Evolutionary conservation across 2,329 filamentous ascomycete genomes (phyloP).

Genomic region (Pestalotiopsis sp.): DNA sequence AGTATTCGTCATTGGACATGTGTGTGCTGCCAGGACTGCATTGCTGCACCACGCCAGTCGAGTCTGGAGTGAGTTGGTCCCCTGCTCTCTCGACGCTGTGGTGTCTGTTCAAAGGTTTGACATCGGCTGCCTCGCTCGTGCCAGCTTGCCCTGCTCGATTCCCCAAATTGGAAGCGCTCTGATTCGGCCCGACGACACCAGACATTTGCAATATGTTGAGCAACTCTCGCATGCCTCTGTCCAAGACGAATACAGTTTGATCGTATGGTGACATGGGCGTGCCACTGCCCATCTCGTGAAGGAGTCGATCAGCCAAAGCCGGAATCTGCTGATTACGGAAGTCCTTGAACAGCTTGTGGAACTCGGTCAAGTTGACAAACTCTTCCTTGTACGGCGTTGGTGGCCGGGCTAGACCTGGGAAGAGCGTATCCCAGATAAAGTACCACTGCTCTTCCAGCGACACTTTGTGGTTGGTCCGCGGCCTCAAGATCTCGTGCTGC

Average conservation of each 20-base stretch:
- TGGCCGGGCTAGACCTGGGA: neutral
- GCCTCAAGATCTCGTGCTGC: neutral
- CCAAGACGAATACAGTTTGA: neutral
- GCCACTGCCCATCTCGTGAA: neutral
- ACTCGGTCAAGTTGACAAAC: neutral
- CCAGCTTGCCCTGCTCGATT: neutral
- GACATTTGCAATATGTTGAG: neutral
- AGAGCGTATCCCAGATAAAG: conserved; percentile 3
- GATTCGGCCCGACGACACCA: neutral
- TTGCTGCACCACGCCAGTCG: neutral
- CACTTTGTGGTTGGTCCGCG: neutral
- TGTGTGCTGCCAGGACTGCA: neutral
- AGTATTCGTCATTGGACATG: neutral
- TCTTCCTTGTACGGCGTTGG: neutral
- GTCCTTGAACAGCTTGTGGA: neutral
- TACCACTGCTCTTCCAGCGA: conserved; percentile 4
- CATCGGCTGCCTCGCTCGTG: neutral
- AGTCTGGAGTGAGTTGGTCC: neutral
- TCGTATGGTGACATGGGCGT: neutral
- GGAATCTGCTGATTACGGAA: neutral
- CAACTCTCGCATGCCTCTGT: neutral
- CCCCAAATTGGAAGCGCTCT: neutral
- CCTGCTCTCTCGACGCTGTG: neutral
- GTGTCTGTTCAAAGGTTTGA: neutral
- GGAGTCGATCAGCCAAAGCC: neutral